These are phyloP conservation scores for Phyllostachys edulis DNA, from an alignment of 176 grass and related monocot species.

Conservation along the genomic window DNA sequence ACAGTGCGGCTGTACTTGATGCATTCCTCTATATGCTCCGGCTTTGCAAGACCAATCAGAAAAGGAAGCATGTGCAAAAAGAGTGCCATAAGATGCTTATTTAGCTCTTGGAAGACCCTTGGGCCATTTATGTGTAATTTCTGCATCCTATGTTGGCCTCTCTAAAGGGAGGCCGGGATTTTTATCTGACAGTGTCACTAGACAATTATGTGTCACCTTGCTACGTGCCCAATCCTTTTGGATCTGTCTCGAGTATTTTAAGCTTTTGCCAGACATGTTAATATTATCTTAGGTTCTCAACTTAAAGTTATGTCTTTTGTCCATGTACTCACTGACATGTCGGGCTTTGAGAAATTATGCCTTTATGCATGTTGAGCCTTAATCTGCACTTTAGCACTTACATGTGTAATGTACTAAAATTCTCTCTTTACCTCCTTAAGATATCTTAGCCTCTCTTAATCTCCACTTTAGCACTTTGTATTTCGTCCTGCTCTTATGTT, in stretches of 20 bases:
- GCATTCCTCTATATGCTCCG: neutral
- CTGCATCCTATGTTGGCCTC: constrained; percentile 11
- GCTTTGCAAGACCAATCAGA: neutral
- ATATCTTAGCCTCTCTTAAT: neutral
- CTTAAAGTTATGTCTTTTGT: constrained; percentile 23
- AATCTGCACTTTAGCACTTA: neutral
- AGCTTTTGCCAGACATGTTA: constrained; percentile 27
- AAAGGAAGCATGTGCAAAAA: neutral
- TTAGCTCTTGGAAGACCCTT: constrained; percentile 26
- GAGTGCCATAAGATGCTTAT: neutral
- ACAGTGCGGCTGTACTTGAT: neutral
- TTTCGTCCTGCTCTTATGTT: neutral
- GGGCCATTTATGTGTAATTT: neutral
- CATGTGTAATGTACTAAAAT: neutral
- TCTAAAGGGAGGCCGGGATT: neutral
- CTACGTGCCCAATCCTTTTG: constrained; percentile 31
- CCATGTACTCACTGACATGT: constrained; percentile 23
- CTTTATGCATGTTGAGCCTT: neutral
- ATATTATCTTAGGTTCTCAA: constrained; percentile 42
- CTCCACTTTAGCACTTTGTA: neutral
- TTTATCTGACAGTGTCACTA: constrained; percentile 21
- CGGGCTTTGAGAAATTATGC: neutral
- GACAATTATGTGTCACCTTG: constrained; percentile 26
- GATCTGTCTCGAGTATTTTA: constrained; percentile 28
- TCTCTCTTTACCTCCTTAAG: neutral